phyloP scores from a whole-genome alignment of 2,329 filamentous ascomycete genomes.

The Tolypocladium inflatum region DNA sequence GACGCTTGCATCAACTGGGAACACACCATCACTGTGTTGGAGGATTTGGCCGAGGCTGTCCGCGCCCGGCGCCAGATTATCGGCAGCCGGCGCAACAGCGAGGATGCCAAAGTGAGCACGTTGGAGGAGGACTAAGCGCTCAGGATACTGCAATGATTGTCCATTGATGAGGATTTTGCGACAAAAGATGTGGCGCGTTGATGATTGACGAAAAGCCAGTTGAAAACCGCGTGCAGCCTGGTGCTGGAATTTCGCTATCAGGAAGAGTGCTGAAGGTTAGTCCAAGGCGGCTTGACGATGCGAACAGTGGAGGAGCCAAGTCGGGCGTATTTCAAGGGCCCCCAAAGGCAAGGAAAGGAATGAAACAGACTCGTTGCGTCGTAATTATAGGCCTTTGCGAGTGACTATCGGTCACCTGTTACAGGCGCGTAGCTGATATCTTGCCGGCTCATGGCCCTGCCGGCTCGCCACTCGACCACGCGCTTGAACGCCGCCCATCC shows the following conservation, averaged over 20 bases:
- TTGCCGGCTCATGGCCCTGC: slow-evolving; percentile 17
- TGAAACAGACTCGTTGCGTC: not conserved
- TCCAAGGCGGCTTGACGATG: not conserved
- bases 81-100: slow-evolving; percentile 21
- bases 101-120: slow-evolving; percentile 29
- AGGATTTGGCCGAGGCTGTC: slow-evolving; percentile 79
- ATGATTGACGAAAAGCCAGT: not conserved
- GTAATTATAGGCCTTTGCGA: not conserved
- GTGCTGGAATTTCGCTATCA: not conserved
- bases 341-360: not conserved
- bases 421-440: slow-evolving; percentile 20
- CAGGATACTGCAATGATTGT: not conserved
- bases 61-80: slow-evolving; percentile 57
- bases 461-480: slow-evolving; percentile 30
- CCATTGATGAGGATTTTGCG: not conserved
- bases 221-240: not conserved
- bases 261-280: not conserved
- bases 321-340: not conserved
- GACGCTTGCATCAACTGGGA: slow-evolving; percentile 97
- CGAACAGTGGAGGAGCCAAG: not conserved
- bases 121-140: slow-evolving; percentile 39
- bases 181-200: not conserved
- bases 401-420: slow-evolving; percentile 4
- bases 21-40: slow-evolving; percentile 67
- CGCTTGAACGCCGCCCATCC: slow-evolving; percentile 49